A percentile compares a stretch with the other conserved stretches of the same genome.
These are phyloP conservation scores for Pichia rugopelliculosa DNA, from an alignment of 805 yeast genomes.

Conservation along the genomic window DNA sequence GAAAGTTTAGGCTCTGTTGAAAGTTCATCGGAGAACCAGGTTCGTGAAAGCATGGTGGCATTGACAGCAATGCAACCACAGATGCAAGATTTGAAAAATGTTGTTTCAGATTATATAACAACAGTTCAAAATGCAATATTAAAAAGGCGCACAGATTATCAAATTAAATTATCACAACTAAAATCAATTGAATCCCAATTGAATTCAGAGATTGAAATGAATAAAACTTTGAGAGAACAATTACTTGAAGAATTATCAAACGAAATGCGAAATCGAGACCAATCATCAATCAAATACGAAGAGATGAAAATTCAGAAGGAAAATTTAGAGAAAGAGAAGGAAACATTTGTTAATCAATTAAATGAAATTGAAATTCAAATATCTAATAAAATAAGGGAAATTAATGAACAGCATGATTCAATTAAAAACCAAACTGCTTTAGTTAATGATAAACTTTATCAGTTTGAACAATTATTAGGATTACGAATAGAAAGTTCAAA, in stretches of 20 bases:
- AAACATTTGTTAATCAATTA: constrained; percentile 23
- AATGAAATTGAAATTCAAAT: constrained; percentile 22
- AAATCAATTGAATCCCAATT: constrained; percentile 18
- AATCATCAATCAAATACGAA: constrained; percentile 34
- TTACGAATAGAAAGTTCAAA: constrained; percentile 33
- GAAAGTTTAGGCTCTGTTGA: neutral
- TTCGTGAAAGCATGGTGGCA: constrained; percentile 14
- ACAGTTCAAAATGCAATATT: constrained; percentile 13
- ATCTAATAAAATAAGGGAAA: constrained; percentile 16
- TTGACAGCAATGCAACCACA: constrained; percentile 19
- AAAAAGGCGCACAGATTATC: constrained; percentile 18
- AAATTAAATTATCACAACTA: constrained; percentile 15
- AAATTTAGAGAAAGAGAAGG: constrained; percentile 24
- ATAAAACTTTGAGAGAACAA: constrained; percentile 17
- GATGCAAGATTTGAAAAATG: constrained; percentile 17
- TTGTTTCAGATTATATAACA: constrained; percentile 15
- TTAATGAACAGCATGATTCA: constrained; percentile 24
- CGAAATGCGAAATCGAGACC: constrained; percentile 19
- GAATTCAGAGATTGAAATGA: constrained; percentile 14
- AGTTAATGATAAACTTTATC: constrained; percentile 36
- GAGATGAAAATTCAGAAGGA: constrained; percentile 33
- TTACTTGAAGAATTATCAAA: constrained; percentile 16
- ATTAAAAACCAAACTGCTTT: constrained; percentile 31
- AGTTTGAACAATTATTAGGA: constrained; percentile 42
- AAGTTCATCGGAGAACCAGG: constrained; percentile 6